A percentile compares a stretch with the other conserved stretches of the same genome.
Conservation (phyloP, 345 rosid species). For the Arabis hirsuta region DNA sequence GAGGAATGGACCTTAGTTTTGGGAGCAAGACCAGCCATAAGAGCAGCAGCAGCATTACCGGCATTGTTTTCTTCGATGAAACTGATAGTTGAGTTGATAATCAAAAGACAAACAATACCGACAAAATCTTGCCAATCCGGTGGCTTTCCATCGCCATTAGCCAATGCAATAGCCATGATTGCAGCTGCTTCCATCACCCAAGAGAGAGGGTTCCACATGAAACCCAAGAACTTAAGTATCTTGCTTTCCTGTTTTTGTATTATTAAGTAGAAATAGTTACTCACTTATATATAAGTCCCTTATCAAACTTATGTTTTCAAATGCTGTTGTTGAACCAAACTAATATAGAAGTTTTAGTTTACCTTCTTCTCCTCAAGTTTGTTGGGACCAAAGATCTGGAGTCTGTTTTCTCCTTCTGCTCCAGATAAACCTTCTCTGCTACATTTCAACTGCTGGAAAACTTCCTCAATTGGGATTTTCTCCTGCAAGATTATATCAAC, state of each 20-base stretch:
- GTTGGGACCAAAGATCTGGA: constrained; percentile 90
- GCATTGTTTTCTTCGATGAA: constrained; percentile 90
- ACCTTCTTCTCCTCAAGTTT: constrained; percentile 89
- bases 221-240: constrained; percentile 77
- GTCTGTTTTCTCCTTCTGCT: constrained; percentile 71
- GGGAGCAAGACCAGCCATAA: constrained; percentile 71
- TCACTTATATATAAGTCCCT: background rate
- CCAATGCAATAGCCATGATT: constrained; percentile 83
- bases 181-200: constrained; percentile 98
- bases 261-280: background rate
- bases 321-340: background rate
- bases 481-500: constrained; percentile 52
- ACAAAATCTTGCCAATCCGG: constrained; percentile 72
- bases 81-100: constrained; percentile 85
- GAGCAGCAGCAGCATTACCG: constrained; percentile 91
- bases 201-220: constrained; percentile 92
- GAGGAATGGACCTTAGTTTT: constrained; percentile 63
- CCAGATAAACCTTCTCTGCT: constrained; percentile 62
- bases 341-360: background rate
- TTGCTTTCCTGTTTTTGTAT: constrained; percentile 64
- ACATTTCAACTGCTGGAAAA: constrained; percentile 87
- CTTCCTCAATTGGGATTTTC: constrained; percentile 83
- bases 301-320: background rate
- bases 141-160: constrained; percentile 71
- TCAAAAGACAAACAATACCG: constrained; percentile 71